A percentile compares a stretch with the other conserved stretches of the same genome.
phyloP scores from a whole-genome alignment of 169 alveolate species.

The Babesia bovis region DNA sequence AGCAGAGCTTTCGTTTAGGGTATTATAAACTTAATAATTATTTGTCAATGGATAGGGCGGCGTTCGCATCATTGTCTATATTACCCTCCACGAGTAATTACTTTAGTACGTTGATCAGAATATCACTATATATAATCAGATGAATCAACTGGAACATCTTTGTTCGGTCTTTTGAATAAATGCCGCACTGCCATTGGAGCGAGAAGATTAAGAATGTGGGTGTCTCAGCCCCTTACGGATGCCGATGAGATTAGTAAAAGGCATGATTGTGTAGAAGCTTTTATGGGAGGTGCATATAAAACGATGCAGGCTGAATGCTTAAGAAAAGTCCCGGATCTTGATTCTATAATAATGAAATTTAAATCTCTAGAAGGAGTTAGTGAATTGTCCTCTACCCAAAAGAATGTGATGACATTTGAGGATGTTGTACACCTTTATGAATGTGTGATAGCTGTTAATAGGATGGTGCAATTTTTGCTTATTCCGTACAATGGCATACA shows the following conservation, averaged over 20 bases:
- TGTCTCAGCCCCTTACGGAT: constrained; percentile 94
- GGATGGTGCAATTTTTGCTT: constrained; percentile 60
- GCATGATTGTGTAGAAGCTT: constrained; percentile 91
- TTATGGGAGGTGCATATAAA: constrained; percentile 74
- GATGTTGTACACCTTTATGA: constrained; percentile 67
- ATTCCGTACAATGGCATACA: constrained; percentile 69
- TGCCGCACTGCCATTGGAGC: constrained; percentile 93
- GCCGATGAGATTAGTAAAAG: constrained; percentile 85
- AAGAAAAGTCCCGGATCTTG: constrained; percentile 83
- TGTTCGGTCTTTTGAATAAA: constrained; percentile 86
- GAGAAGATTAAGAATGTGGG: constrained; percentile 89
- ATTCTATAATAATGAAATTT: constrained; percentile 60
- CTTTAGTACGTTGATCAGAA: background rate
- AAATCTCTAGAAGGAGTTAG: constrained; percentile 65
- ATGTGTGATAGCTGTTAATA: constrained; percentile 57
- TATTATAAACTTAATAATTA: constrained; percentile 68
- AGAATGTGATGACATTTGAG: constrained; percentile 61
- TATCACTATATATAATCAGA: constrained; percentile 24
- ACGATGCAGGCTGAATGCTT: constrained; percentile 72
- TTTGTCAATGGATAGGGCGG: constrained; percentile 76
- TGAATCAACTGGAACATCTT: constrained; percentile 43
- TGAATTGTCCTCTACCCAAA: constrained; percentile 43
- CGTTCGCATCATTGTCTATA: constrained; percentile 73
- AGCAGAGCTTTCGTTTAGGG: constrained; percentile 65
- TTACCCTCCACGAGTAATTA: constrained; percentile 52